A percentile compares a stretch with the other conserved stretches of the same genome.
phyloP scores from a whole-genome alignment of 2,329 filamentous ascomycete genomes.

The Xylaria sp. region DNA sequence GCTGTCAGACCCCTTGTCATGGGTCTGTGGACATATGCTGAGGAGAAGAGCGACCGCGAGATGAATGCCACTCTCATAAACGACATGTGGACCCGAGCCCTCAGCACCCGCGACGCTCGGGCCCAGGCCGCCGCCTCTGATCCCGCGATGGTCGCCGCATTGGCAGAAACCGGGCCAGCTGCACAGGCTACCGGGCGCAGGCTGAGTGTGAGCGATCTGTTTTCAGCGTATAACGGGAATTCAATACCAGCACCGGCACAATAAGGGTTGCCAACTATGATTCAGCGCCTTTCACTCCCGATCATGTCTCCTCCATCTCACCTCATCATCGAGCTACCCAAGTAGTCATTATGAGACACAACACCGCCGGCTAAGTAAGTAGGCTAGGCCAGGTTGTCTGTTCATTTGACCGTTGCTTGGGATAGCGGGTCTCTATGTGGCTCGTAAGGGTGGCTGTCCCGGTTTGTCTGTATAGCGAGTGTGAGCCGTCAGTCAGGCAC shows the following conservation, averaged over 20 bases:
- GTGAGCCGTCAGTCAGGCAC: not conserved
- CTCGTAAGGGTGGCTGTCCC: not conserved
- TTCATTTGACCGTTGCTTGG: not conserved
- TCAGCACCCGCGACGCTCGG: conserved; percentile 37
- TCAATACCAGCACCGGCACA: conserved; percentile 1
- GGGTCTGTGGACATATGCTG: conserved; percentile 45
- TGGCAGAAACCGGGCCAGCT: conserved; percentile 22
- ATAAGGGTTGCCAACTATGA: not conserved
- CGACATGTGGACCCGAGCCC: conserved; percentile 44
- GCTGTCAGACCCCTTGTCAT: conserved; percentile 37
- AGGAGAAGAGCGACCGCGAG: conserved; percentile 41
- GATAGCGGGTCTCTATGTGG: not conserved
- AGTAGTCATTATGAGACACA: not conserved
- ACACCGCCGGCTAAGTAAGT: not conserved
- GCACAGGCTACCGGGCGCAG: conserved; percentile 36
- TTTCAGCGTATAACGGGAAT: conserved; percentile 29
- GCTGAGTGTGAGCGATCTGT: conserved; percentile 42
- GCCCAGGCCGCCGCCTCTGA: conserved; percentile 30
- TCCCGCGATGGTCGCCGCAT: conserved; percentile 3
- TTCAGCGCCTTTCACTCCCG: not conserved
- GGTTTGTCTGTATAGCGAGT: not conserved
- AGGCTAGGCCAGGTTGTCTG: not conserved
- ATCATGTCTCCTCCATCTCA: not conserved
- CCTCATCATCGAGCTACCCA: not conserved
- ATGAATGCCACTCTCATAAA: conserved; percentile 43